Conservation (phyloP, 2,329 filamentous ascomycete species). For the Leptographium wingfieldii region DNA sequence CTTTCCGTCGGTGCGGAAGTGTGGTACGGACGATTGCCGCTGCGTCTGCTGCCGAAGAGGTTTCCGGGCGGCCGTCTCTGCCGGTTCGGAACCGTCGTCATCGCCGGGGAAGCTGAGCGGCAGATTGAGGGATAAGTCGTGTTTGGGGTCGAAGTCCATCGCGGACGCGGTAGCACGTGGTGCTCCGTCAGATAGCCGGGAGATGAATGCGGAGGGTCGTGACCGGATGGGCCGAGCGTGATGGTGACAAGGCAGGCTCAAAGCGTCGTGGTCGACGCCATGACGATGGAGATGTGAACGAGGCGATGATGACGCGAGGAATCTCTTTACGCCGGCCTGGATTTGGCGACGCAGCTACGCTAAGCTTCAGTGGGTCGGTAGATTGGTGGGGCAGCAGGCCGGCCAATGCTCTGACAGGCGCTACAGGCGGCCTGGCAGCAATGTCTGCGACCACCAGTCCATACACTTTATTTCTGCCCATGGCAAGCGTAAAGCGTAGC, state of each 20-base stretch:
- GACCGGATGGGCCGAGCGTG: neutral
- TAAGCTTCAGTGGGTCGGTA: neutral
- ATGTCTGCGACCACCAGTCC: too few species aligned
- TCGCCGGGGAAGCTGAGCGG: constrained; percentile 11
- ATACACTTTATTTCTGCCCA: too few species aligned
- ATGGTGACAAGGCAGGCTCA: neutral
- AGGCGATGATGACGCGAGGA: neutral
- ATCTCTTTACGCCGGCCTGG: neutral
- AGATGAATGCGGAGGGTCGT: neutral
- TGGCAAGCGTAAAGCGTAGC: too few species aligned
- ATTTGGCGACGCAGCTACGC: neutral
- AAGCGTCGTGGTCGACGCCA: neutral
- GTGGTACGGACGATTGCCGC: neutral
- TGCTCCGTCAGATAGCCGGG: neutral
- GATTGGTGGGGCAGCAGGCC: neutral
- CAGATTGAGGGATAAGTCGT: constrained; percentile 10
- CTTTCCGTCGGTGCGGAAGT: neutral
- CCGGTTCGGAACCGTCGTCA: neutral
- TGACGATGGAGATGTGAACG: neutral
- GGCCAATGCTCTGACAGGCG: neutral
- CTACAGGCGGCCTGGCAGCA: too few species aligned
- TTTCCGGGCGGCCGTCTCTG: neutral
- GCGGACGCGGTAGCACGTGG: neutral
- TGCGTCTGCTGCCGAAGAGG: neutral
- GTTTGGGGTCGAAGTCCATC: constrained; percentile 9